phyloP scores from a whole-genome alignment of 768 basidiomycete species.

The Phylloporus sp. region DNA sequence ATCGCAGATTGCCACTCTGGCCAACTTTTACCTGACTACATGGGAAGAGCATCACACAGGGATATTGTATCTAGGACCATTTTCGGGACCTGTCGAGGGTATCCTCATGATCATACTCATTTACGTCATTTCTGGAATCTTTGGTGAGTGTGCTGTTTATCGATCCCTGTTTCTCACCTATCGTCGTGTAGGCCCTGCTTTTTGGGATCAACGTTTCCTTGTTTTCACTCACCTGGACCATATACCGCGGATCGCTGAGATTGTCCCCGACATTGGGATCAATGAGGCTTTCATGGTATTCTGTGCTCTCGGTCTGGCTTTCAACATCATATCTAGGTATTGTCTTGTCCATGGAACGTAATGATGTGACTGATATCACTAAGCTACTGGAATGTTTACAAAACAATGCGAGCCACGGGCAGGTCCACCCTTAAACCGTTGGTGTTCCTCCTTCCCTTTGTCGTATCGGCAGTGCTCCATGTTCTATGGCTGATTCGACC shows the following conservation, averaged over 20 bases:
- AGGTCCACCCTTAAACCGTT: conserved; percentile 52
- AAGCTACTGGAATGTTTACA: conserved; percentile 79
- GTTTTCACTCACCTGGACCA: conserved; percentile 52
- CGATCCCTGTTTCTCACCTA: neutral
- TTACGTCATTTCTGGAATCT: conserved; percentile 73
- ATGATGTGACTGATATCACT: conserved; percentile 1
- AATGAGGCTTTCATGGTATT: conserved; percentile 90
- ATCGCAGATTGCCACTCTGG: conserved; percentile 65
- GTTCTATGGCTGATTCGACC: conserved; percentile 79
- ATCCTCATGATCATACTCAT: conserved; percentile 80
- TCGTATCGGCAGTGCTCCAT: conserved; percentile 63
- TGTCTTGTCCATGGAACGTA: neutral
- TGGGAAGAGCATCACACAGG: conserved; percentile 91
- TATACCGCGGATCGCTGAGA: conserved; percentile 41
- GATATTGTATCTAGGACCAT: conserved; percentile 83
- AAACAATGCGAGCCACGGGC: conserved; percentile 41
- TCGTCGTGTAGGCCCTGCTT: conserved; percentile 51
- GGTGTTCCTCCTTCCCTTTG: conserved; percentile 74
- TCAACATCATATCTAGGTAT: conserved; percentile 77
- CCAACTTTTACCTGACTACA: conserved; percentile 70
- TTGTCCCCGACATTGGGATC: conserved; percentile 62
- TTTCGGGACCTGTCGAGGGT: conserved; percentile 95
- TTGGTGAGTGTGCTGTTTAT: conserved; percentile 40
- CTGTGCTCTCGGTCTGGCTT: conserved; percentile 58
- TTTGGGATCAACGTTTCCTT: conserved; percentile 75